Evolutionary conservation across 352 stramenopile genomes (phyloP).

Genomic region (Plasmopara halstedii): DNA sequence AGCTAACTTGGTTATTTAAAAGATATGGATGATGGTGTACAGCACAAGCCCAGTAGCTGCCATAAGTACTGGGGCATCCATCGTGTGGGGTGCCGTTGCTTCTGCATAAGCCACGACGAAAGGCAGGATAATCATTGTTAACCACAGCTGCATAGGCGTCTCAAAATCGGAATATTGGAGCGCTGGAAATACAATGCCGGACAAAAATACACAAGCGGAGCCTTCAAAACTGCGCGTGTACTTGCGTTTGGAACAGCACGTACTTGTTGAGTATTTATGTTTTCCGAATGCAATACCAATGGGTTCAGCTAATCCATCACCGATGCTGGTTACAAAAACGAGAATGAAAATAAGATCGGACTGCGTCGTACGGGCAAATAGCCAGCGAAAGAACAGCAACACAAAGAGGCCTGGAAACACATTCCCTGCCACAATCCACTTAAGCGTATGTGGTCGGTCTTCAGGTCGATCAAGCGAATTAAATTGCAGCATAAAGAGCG

Average conservation of each 20-base stretch:
- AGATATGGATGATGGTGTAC: slow-evolving; percentile 70
- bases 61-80: slow-evolving; percentile 85
- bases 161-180: slow-evolving; percentile 78
- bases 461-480: slow-evolving; percentile 81
- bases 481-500: slow-evolving; percentile 85
- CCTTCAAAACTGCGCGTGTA: slow-evolving; percentile 78
- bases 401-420: slow-evolving; percentile 75
- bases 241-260: slow-evolving; percentile 71
- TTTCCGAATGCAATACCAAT: slow-evolving; percentile 74
- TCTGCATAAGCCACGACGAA: slow-evolving; percentile 80
- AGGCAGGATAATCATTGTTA: slow-evolving; percentile 77
- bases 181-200: slow-evolving; percentile 78
- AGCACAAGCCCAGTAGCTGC: slow-evolving; percentile 66
- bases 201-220: slow-evolving; percentile 68
- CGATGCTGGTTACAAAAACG: slow-evolving; percentile 75
- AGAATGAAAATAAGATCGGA: slow-evolving; percentile 74
- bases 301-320: slow-evolving; percentile 68
- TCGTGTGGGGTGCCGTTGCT: slow-evolving; percentile 77
- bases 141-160: slow-evolving; percentile 50
- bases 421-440: slow-evolving; percentile 79
- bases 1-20: slow-evolving; percentile 33
- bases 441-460: slow-evolving; percentile 67
- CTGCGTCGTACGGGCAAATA: slow-evolving; percentile 73
- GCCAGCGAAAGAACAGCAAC: slow-evolving; percentile 81
- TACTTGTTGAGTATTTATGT: slow-evolving; percentile 79